Conservation (phyloP, 495 filamentous ascomycete species). For the Chlorociboria aeruginascens region DNA sequence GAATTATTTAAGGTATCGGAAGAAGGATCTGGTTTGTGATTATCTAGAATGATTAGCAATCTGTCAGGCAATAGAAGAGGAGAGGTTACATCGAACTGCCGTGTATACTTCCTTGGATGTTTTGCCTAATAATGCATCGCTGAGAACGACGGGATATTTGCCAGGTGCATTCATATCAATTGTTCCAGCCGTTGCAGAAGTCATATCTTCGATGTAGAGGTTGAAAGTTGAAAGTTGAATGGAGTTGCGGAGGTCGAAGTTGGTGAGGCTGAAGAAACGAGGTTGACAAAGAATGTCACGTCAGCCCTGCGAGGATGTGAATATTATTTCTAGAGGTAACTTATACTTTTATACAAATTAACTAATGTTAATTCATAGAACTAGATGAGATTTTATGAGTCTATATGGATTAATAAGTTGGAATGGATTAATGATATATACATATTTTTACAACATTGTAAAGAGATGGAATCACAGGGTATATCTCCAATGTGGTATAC, state of each 20-base stretch:
- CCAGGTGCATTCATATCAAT: conserved; percentile 26
- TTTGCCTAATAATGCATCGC: conserved; percentile 41
- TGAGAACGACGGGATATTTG: conserved; percentile 42
- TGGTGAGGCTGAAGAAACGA: not conserved
- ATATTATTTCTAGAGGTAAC: not conserved
- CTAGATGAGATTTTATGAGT: too few species aligned
- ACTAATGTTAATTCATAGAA: too few species aligned
- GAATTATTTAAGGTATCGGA: conserved; percentile 30
- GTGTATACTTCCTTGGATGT: conserved; percentile 38
- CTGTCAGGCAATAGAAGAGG: not conserved
- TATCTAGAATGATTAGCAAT: conserved; percentile 27
- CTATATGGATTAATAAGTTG: too few species aligned
- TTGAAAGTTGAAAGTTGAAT: not conserved
- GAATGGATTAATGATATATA: too few species aligned
- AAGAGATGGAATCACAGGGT: too few species aligned
- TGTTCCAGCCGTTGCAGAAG: not conserved
- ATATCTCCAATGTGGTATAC: too few species aligned
- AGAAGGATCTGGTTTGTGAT: conserved; percentile 33
- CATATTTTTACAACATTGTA: too few species aligned
- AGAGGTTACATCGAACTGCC: conserved; percentile 36
- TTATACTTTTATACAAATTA: too few species aligned
- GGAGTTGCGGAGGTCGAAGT: not conserved
- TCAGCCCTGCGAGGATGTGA: conserved; percentile 40
- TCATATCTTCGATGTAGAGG: not conserved
- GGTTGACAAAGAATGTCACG: not conserved